These are phyloP conservation scores for Vitellaria paradoxa DNA, from an alignment of 179 eudicot species.

Conservation along the genomic window DNA sequence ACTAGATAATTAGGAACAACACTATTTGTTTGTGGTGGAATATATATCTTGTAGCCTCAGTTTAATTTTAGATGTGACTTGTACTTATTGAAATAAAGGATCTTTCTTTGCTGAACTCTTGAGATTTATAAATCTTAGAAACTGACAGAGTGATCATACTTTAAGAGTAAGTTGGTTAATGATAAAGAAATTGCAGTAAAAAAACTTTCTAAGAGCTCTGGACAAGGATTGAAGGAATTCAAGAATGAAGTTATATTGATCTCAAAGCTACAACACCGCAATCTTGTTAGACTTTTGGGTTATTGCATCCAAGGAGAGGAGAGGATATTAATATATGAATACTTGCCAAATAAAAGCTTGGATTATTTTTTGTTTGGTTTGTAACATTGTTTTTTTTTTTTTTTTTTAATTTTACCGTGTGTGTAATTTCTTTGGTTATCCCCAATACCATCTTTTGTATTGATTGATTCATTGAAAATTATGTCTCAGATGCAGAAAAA, in stretches of 20 bases:
- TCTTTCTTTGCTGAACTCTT: too few relatives aligned
- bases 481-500: neutral
- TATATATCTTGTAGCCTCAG: too few relatives aligned
- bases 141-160: too few relatives aligned
- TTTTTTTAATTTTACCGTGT: neutral
- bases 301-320: conserved; percentile 35
- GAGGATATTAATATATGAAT: conserved; percentile 42
- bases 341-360: conserved; percentile 43
- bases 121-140: too few relatives aligned
- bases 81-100: too few relatives aligned
- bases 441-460: too few relatives aligned
- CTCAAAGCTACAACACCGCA: conserved; percentile 45
- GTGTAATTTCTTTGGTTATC: neutral
- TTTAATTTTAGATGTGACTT: too few relatives aligned
- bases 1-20: too few relatives aligned
- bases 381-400: too few relatives aligned
- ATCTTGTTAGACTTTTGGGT: conserved; percentile 44
- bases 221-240: conserved; percentile 50
- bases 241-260: conserved; percentile 41
- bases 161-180: conserved; percentile 24
- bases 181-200: conserved; percentile 46
- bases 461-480: too few relatives aligned
- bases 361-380: conserved; percentile 41
- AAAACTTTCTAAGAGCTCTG: conserved; percentile 37
- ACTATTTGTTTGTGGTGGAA: too few relatives aligned